Evolutionary conservation across 192 early-diverging fungal species (phyloP).

Genomic region (Dispira parvispora): DNA sequence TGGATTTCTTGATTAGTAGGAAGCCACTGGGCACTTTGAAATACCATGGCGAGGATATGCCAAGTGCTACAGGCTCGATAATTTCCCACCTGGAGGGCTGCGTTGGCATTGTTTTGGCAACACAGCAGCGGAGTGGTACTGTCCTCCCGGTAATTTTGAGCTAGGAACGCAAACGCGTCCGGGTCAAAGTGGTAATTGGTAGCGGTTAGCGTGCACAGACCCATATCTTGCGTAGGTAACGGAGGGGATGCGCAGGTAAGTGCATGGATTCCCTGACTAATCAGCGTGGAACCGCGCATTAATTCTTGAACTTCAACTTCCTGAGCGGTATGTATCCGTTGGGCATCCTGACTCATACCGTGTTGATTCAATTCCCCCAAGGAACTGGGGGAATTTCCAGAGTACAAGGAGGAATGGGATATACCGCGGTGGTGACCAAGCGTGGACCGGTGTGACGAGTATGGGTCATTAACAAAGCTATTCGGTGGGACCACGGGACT

Average conservation of each 20-base stretch:
- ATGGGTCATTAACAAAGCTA: too few relatives aligned
- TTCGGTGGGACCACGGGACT: too few relatives aligned
- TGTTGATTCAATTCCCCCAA: too few relatives aligned
- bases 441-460: too few relatives aligned
- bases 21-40: not conserved
- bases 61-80: constrained; percentile 7
- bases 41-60: constrained; percentile 5
- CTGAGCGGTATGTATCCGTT: too few relatives aligned
- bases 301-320: too few relatives aligned
- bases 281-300: too few relatives aligned
- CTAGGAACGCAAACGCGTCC: constrained; percentile 12
- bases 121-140: not conserved
- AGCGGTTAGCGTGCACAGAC: constrained; percentile 6
- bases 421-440: too few relatives aligned
- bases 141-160: not conserved
- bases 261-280: not conserved
- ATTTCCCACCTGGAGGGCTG: constrained; percentile 3
- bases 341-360: too few relatives aligned
- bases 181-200: constrained; percentile 25
- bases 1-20: not conserved
- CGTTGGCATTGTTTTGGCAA: constrained; percentile 7
- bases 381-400: too few relatives aligned
- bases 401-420: too few relatives aligned
- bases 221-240: constrained; percentile 5
- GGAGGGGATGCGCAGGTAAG: not conserved